Percentiles rank a stretch among this genome's conserved stretches.
These are phyloP conservation scores for Russula ochroleuca DNA, from an alignment of 768 basidiomycete genomes.

Conservation along the genomic window DNA sequence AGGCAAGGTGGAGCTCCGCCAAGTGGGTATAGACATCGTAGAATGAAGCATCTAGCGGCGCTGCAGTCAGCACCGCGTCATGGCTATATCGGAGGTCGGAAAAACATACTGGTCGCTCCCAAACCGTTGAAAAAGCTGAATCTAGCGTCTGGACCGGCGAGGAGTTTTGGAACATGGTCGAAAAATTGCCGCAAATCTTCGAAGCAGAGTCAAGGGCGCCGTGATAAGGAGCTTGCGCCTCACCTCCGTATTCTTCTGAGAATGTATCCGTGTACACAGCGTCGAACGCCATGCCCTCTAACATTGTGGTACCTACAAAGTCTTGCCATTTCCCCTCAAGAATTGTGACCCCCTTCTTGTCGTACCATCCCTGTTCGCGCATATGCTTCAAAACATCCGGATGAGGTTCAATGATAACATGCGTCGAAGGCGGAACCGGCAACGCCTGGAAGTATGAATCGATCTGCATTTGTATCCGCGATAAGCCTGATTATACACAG, in stretches of 20 bases:
- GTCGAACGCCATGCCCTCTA: conserved; percentile 73
- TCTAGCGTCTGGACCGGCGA: conserved; percentile 66
- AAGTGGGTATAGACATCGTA: conserved; percentile 89
- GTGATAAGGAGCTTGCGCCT: conserved; percentile 14
- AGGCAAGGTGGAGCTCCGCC: conserved; percentile 79
- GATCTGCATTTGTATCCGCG: conserved; percentile 48
- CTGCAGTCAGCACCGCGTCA: not conserved
- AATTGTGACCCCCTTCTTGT: conserved; percentile 69
- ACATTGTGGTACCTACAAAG: conserved; percentile 54
- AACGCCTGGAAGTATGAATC: conserved; percentile 75
- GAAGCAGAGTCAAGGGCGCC: not conserved
- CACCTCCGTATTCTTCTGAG: conserved; percentile 76
- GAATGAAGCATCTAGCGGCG: conserved; percentile 64
- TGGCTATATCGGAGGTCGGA: not conserved
- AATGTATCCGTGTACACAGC: conserved; percentile 91
- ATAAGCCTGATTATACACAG: not conserved
- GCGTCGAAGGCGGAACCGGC: conserved; percentile 54
- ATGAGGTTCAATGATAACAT: conserved; percentile 94
- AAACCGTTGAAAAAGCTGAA: conserved; percentile 98
- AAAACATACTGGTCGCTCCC: conserved; percentile 77
- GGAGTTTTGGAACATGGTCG: conserved; percentile 67
- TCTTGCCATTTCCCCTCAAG: conserved; percentile 96
- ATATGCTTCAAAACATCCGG: conserved; percentile 85
- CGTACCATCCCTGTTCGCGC: conserved; percentile 71
- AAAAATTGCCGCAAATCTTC: conserved; percentile 77